Conservation (phyloP, 1,139 yeast genomes). For the Nakaseomyces uthaithaninus region DNA sequence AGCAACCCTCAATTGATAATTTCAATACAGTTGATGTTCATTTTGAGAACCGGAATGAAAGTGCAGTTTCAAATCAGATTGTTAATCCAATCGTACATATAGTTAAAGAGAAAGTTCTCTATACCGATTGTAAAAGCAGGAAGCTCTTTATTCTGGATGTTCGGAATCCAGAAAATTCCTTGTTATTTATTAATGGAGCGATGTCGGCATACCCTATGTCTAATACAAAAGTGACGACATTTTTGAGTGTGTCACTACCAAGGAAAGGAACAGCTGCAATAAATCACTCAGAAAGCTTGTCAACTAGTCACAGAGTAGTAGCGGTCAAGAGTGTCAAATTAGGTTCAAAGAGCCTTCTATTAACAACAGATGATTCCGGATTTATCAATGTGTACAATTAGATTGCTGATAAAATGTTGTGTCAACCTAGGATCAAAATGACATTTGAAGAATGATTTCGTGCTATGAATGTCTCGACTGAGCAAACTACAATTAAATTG, state of each 20-base stretch:
- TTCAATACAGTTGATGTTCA: slow-evolving; percentile 11
- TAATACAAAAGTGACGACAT: neutral
- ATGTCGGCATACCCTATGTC: neutral
- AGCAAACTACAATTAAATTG: no score
- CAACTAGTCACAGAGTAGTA: neutral
- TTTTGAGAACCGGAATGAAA: slow-evolving; percentile 2
- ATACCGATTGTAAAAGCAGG: neutral
- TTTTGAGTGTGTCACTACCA: neutral
- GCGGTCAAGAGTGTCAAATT: neutral
- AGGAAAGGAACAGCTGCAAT: neutral
- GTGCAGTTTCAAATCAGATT: neutral
- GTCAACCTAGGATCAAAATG: no score
- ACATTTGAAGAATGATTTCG: no score
- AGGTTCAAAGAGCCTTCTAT: neutral
- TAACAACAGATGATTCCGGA: slow-evolving; percentile 1
- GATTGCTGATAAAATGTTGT: no score
- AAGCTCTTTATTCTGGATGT: neutral
- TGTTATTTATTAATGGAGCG: neutral
- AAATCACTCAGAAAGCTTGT: neutral
- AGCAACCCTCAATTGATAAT: slow-evolving; percentile 18
- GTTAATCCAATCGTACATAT: slow-evolving; percentile 1
- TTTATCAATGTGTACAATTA: slow-evolving; percentile 3
- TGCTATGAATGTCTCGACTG: no score
- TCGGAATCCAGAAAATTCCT: slow-evolving; percentile 7
- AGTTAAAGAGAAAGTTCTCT: slow-evolving; percentile 1